Percentiles rank a stretch among this genome's conserved stretches.
Evolutionary conservation across 75 land plant species (phyloP).

Genomic region (Pseudotsuga menziesii): DNA sequence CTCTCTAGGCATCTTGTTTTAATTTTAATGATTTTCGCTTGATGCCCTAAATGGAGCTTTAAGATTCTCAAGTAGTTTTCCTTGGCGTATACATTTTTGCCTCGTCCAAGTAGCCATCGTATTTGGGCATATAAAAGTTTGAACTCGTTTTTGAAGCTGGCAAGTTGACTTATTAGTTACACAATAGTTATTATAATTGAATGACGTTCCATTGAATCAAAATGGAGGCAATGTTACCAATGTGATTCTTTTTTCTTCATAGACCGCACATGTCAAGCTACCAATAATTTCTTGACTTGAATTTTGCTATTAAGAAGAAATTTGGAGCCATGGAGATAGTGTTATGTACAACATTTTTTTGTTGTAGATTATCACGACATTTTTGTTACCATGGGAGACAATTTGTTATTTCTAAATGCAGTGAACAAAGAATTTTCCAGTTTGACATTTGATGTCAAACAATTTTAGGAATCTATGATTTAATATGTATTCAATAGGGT

Average conservation of each 20-base stretch:
- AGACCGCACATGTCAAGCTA: neutral
- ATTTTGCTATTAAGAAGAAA: neutral
- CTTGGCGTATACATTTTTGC: neutral
- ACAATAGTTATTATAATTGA: no score
- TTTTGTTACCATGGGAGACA: neutral
- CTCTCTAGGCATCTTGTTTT: neutral
- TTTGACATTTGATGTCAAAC: neutral
- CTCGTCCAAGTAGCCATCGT: neutral
- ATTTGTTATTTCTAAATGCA: neutral
- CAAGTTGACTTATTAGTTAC: neutral
- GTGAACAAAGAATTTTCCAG: neutral
- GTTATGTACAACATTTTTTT: no score
- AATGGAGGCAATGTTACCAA: no score
- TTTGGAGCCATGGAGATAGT: neutral
- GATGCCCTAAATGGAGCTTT: constrained; percentile 9
- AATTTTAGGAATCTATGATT: no score
- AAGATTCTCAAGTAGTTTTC: neutral
- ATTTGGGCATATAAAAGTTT: neutral
- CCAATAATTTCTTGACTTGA: neutral
- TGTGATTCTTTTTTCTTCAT: neutral
- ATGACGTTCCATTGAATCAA: no score
- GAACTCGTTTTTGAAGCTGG: neutral
- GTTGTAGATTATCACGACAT: no score
- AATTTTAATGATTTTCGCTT: neutral
- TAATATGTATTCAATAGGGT: no score